Conservation (phyloP, 1,139 yeast species). For the Zygoascus meyerae region DNA sequence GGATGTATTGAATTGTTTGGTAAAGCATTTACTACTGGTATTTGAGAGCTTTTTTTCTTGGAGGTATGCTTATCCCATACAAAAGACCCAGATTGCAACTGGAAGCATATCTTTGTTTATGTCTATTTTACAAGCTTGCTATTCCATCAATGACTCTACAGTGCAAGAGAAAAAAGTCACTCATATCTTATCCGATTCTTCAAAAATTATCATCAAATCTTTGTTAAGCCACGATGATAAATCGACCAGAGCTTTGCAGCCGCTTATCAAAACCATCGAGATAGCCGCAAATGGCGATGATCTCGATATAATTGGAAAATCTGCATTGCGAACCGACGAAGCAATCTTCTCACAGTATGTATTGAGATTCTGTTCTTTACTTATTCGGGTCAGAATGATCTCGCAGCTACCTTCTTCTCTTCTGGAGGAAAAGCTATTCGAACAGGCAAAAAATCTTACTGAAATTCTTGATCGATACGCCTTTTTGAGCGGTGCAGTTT, state of each 20-base stretch:
- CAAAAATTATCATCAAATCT: slow-evolving; percentile 33
- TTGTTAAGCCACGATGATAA: slow-evolving; percentile 46
- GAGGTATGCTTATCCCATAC: slow-evolving; percentile 51
- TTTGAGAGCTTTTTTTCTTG: slow-evolving; percentile 74
- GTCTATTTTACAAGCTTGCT: slow-evolving; percentile 49
- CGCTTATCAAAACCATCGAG: slow-evolving; percentile 50
- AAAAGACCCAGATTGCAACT: slow-evolving; percentile 59
- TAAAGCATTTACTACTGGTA: slow-evolving; percentile 53
- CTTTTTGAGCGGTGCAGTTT: slow-evolving; percentile 45
- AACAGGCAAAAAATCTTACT: slow-evolving; percentile 52
- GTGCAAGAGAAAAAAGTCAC: slow-evolving; percentile 38
- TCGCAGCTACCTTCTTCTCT: slow-evolving; percentile 50
- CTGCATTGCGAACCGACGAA: slow-evolving; percentile 25
- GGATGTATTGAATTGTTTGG: slow-evolving; percentile 51
- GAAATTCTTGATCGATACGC: slow-evolving; percentile 51
- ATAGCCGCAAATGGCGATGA: slow-evolving; percentile 39
- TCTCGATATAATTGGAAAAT: slow-evolving; percentile 35
- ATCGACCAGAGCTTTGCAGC: slow-evolving; percentile 52
- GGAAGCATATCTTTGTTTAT: slow-evolving; percentile 52
- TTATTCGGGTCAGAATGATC: slow-evolving; percentile 51
- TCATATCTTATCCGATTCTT: slow-evolving; percentile 3
- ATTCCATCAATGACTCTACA: slow-evolving; percentile 49
- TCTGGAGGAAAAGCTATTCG: slow-evolving; percentile 57
- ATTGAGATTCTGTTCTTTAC: slow-evolving; percentile 39
- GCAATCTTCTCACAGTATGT: slow-evolving; percentile 33